Conservation (phyloP, 2,329 filamentous ascomycete genomes). For the Myotisia sp. region DNA sequence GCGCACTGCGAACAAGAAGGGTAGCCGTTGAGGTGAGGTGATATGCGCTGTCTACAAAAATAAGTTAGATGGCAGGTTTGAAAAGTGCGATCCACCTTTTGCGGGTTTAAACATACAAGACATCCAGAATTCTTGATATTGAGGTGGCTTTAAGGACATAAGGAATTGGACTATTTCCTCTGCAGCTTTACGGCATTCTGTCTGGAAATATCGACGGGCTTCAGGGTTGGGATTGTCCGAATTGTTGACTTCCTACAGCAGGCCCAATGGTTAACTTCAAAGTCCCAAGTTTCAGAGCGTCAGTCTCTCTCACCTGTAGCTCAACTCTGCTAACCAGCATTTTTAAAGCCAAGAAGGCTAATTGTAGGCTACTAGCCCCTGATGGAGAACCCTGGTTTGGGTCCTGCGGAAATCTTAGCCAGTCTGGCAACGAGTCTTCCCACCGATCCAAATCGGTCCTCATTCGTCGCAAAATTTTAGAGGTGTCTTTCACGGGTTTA, state of each 20-base stretch:
- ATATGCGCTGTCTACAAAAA: constrained; percentile 33
- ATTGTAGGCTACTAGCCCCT: constrained; percentile 32
- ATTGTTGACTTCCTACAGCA: constrained; percentile 28
- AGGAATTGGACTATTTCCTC: constrained; percentile 38
- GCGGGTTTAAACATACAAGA: constrained; percentile 23
- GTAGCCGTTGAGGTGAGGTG: constrained; percentile 42
- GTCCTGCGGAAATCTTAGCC: constrained; percentile 25
- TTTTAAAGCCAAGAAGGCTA: constrained; percentile 32
- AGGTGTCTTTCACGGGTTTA: constrained; percentile 29
- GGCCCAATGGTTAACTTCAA: constrained; percentile 2
- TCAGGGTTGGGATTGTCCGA: constrained; percentile 29
- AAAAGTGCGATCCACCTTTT: neutral
- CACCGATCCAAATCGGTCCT: constrained; percentile 33
- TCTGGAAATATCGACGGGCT: constrained; percentile 36
- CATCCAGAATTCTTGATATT: constrained; percentile 42
- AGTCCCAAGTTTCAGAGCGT: neutral
- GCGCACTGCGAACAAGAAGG: constrained; percentile 37
- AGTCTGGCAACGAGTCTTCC: constrained; percentile 33
- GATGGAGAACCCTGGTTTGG: constrained; percentile 23
- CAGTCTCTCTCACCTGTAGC: constrained; percentile 27
- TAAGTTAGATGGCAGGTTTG: neutral
- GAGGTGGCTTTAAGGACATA: constrained; percentile 30
- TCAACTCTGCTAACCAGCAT: constrained; percentile 36
- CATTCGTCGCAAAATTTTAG: constrained; percentile 33
- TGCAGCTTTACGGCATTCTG: constrained; percentile 30